Evolutionary conservation across 768 basidiomycete species (phyloP), one percentile per base, ranked within the genome.

Genomic region (Russula compacta): DNA sequence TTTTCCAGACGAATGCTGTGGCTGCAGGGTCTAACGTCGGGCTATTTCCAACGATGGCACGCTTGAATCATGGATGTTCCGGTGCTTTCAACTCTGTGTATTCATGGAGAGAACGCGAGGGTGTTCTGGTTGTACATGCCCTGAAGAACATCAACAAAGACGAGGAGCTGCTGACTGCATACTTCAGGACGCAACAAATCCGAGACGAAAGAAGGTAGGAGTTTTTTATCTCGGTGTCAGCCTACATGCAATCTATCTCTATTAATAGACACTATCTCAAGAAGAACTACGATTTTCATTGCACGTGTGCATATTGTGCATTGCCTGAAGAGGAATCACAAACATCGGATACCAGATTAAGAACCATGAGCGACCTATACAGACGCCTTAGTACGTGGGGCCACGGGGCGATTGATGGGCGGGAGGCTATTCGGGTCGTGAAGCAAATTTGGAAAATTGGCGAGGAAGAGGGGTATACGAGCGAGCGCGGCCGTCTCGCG

Each of bases 11-110:
- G 3, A 87, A 87, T 66, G 82, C 82, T 1, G 81, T 86, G 7
- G 72, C 78, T 3, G 79, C 83, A 4, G 83, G 81, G 1, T 71
- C 74, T 1, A 61, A 71, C 19, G 80, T 81, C 3, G 85, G 84
- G 0, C 74, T 88, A n/a, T 87, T 86, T 69, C 84, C 84, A n/a
- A 74, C 69, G 21, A 84, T 82, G 77, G 83, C 84, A 12, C 75
- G 85, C 46, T 64, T 87, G 61, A 88, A 88, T 65, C 86, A 87
- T 63, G 85, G 82, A 0, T 87, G 85, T 67, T 80, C 84, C 4
- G 75, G 78, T 56, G 83, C 83, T 6, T 87, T 88, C 73, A 86
- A 86, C 69, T 77, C 75, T 5, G 81, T 86, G 12, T 87, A 87
- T 67, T 75, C 75, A 0, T 87, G 81, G 81, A 74, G 83, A 53